phyloP scores from a whole-genome alignment of 2,329 filamentous ascomycete genomes.

The Talaromyces pinophilus region DNA sequence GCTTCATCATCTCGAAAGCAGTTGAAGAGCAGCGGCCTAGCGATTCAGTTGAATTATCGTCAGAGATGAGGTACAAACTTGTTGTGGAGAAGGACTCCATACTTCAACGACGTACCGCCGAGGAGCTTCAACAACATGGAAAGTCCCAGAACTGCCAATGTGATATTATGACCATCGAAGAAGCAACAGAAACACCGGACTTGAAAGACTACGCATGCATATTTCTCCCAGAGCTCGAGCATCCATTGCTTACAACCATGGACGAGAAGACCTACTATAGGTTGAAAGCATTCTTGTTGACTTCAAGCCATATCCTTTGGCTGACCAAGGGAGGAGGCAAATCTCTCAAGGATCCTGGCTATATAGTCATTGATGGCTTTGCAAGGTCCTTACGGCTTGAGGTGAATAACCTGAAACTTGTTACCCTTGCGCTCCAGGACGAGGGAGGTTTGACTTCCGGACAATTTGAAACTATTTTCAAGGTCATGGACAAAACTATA shows the following conservation, averaged over 20 bases:
- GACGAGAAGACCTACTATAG: background rate
- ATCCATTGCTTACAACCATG: background rate
- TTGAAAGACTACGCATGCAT: background rate
- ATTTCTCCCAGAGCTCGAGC: background rate
- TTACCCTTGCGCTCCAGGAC: background rate
- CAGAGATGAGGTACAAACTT: background rate
- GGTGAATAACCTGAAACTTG: background rate
- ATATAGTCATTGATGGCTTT: background rate
- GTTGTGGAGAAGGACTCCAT: background rate
- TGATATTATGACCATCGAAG: background rate
- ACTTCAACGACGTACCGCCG: background rate
- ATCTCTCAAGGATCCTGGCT: background rate
- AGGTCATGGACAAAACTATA: background rate
- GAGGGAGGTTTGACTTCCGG: background rate
- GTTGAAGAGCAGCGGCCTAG: background rate
- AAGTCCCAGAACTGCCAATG: background rate
- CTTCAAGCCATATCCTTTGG: background rate
- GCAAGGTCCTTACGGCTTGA: background rate
- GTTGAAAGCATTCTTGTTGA: background rate
- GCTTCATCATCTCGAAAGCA: background rate
- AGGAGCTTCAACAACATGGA: background rate
- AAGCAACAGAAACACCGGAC: background rate
- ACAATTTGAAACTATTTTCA: background rate
- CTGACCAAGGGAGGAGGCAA: background rate
- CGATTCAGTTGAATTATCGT: background rate